phyloP scores from a whole-genome alignment of 1,284 basidiomycete genomes.

The Cutaneotrichosporon cutaneum region DNA sequence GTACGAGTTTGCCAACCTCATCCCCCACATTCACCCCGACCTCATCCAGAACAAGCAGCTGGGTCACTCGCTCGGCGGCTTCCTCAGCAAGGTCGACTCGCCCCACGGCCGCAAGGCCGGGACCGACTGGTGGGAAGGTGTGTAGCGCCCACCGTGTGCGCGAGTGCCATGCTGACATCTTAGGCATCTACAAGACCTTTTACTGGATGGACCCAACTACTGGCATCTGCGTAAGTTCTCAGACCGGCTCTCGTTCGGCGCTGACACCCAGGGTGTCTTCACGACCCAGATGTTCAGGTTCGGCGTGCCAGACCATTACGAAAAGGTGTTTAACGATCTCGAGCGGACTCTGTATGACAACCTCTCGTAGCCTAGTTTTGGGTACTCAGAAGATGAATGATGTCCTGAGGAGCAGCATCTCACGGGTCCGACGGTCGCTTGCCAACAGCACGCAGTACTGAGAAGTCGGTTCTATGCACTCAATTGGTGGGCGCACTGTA shows the following conservation, averaged over 20 bases:
- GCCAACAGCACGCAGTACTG: no score
- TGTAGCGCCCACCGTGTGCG: not conserved
- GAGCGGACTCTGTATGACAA: constrained; percentile 38
- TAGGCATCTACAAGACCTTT: constrained; percentile 34
- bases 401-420: no score
- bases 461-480: no score
- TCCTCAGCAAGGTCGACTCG: constrained; percentile 21
- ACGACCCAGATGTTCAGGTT: constrained; percentile 30
- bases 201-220: constrained; percentile 41
- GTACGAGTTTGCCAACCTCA: constrained; percentile 16
- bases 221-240: constrained; percentile 33
- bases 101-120: constrained; percentile 29
- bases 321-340: constrained; percentile 32
- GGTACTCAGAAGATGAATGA: not conserved
- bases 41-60: constrained; percentile 8
- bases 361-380: constrained; percentile 1
- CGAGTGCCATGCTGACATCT: not conserved
- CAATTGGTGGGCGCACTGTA: no score
- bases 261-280: constrained; percentile 24
- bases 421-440: no score
- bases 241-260: no score
- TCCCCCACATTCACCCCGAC: constrained; percentile 16
- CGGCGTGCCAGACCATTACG: constrained; percentile 11
- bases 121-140: constrained; percentile 30
- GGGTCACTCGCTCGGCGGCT: constrained; percentile 25